Evolutionary conservation across 306 rosid species (phyloP).

Genomic region (Hippophae rhamnoides): DNA sequence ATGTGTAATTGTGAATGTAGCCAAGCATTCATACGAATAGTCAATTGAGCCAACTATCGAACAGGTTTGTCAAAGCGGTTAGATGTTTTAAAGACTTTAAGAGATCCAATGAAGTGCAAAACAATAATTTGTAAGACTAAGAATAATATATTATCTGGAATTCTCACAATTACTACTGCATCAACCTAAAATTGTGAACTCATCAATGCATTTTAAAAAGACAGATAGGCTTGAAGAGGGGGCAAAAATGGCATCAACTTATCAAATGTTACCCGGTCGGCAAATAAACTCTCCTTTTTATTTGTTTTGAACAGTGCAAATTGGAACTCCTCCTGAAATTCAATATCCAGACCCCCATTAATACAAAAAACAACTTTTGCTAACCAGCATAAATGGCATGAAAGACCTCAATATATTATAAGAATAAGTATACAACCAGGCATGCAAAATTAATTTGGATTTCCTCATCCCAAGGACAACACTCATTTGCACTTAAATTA

Average conservation of each 20-base stretch:
- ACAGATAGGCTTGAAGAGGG: neutral
- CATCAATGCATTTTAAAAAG: neutral
- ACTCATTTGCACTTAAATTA: neutral
- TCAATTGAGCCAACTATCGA: too few species aligned
- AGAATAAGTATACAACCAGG: neutral
- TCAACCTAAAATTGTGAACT: too few species aligned
- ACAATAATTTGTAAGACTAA: neutral
- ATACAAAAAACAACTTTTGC: neutral
- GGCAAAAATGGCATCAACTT: neutral
- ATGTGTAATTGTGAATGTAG: neutral
- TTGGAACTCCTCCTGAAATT: constrained; percentile 66
- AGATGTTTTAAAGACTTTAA: neutral
- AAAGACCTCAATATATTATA: neutral
- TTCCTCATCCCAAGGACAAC: neutral
- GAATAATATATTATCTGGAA: neutral
- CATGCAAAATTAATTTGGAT: neutral
- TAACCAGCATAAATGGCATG: neutral
- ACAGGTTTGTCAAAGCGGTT: neutral
- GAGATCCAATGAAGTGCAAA: neutral
- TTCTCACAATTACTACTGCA: too few species aligned
- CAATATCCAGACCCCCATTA: neutral
- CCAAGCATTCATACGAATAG: neutral
- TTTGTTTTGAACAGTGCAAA: constrained; percentile 67
- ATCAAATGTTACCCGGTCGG: constrained; percentile 53
- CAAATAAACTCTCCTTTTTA: constrained; percentile 74